Evolutionary conservation across 805 yeast genomes (phyloP).

Genomic region (Metschnikowia dekortorum): DNA sequence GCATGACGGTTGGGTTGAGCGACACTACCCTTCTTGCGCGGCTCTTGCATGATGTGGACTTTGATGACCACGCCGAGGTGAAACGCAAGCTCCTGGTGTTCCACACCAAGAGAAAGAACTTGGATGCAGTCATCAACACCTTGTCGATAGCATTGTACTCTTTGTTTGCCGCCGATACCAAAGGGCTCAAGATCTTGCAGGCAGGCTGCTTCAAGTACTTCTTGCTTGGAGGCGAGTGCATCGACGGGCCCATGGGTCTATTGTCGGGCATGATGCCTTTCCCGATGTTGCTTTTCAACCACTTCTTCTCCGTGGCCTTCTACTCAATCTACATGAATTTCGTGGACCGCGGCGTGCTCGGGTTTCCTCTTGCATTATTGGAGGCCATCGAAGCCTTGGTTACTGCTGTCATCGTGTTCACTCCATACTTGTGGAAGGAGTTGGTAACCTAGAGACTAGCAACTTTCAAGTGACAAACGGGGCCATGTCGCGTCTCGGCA

Average conservation of each 20-base stretch:
- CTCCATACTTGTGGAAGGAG: conserved; percentile 68
- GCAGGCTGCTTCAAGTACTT: conserved; percentile 87
- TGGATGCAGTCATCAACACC: conserved; percentile 83
- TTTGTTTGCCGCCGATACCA: conserved; percentile 80
- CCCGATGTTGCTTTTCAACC: conserved; percentile 72
- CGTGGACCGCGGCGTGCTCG: conserved; percentile 54
- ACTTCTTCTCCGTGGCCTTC: conserved; percentile 87
- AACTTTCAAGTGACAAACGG: neutral
- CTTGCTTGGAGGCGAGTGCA: conserved; percentile 76
- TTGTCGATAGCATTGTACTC: conserved; percentile 86
- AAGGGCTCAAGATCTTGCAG: conserved; percentile 65
- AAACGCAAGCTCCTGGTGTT: conserved; percentile 56
- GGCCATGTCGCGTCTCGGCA: neutral
- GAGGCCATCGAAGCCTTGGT: conserved; percentile 65
- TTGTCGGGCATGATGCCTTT: conserved; percentile 76
- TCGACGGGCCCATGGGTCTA: conserved; percentile 74
- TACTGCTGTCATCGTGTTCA: conserved; percentile 73
- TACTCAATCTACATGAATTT: conserved; percentile 73
- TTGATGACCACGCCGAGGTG: conserved; percentile 56
- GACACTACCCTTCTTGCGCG: conserved; percentile 72
- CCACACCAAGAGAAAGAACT: conserved; percentile 71
- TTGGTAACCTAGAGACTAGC: conserved; percentile 17
- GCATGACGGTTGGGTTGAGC: conserved; percentile 95
- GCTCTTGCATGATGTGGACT: conserved; percentile 51
- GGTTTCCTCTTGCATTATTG: conserved; percentile 65